Percentiles rank a stretch among this genome's conserved stretches.
phyloP scores from a whole-genome alignment of 2,329 filamentous ascomycete species.

The Epichloe baconii region DNA sequence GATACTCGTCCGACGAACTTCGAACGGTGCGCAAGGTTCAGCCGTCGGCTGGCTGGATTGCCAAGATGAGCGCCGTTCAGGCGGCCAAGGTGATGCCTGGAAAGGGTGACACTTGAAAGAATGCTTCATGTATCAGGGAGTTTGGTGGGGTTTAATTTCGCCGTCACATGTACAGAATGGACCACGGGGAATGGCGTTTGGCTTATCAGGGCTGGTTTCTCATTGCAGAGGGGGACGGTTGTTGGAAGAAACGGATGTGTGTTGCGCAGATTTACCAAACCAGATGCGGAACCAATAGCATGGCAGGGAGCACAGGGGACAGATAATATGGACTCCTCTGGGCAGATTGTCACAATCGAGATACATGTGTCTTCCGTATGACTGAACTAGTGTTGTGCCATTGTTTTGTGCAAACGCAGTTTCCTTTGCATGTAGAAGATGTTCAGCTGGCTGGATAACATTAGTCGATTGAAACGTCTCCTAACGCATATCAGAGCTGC shows the following conservation, averaged over 20 bases:
- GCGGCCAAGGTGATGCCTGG: constrained; percentile 72
- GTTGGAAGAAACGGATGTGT: no score
- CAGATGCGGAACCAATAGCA: neutral
- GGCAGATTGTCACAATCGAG: constrained; percentile 6
- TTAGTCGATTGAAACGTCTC: no score
- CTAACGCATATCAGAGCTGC: no score
- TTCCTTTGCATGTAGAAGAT: no score
- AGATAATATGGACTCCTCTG: neutral
- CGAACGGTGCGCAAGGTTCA: constrained; percentile 89
- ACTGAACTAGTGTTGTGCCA: no score
- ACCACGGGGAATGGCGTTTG: neutral
- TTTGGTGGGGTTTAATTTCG: neutral
- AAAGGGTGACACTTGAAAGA: constrained; percentile 32
- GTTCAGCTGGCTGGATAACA: no score
- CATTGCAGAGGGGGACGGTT: no score
- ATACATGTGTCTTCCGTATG: no score
- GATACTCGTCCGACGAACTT: constrained; percentile 87
- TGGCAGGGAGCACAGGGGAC: neutral
- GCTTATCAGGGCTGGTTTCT: neutral
- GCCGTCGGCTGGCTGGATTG: constrained; percentile 78
- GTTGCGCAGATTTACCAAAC: neutral
- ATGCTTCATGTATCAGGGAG: neutral
- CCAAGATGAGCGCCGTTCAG: constrained; percentile 94
- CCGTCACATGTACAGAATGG: neutral
- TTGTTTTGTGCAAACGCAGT: no score